phyloP scores from a whole-genome alignment of 371 early-diverging fungal genomes.

The Parasitella parasitica region DNA sequence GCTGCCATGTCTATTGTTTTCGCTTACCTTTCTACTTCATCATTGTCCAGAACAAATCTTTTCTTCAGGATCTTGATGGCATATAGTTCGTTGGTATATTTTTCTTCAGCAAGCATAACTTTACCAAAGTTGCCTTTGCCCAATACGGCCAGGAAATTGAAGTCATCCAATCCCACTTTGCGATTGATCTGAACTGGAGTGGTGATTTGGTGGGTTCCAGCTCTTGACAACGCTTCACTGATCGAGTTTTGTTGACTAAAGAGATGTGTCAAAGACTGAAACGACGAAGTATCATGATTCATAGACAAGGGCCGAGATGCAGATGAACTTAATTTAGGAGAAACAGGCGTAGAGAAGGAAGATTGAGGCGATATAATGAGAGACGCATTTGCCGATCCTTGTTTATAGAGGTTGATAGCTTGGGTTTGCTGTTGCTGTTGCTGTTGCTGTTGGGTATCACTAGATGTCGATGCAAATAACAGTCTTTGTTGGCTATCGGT shows the following conservation, averaged over 20 bases:
- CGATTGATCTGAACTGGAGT: constrained; percentile 33
- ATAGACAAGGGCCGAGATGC: constrained; percentile 12
- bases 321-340: constrained; percentile 6
- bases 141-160: constrained; percentile 86
- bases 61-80: constrained; percentile 99
- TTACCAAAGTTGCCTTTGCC: constrained; percentile 98
- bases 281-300: constrained; percentile 12
- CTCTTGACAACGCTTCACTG: neutral
- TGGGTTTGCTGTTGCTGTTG: neutral
- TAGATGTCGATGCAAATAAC: constrained; percentile 13
- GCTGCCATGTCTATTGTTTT: neutral
- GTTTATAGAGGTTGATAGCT: neutral
- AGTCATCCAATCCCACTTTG: constrained; percentile 70
- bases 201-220: constrained; percentile 16
- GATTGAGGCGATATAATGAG: constrained; percentile 5
- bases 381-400: neutral
- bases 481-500: constrained; percentile 17
- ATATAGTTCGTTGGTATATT: constrained; percentile 72
- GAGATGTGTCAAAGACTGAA: constrained; percentile 11
- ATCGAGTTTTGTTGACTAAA: constrained; percentile 13
- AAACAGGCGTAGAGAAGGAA: constrained; percentile 20
- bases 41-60: constrained; percentile 87
- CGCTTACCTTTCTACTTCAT: constrained; percentile 81
- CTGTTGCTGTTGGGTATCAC: constrained; percentile 10
- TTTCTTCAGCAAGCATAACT: constrained; percentile 88